A percentile compares a stretch with the other conserved stretches of the same genome.
Conservation (phyloP, 106 monocot species). For the Cymbidium sinense region DNA sequence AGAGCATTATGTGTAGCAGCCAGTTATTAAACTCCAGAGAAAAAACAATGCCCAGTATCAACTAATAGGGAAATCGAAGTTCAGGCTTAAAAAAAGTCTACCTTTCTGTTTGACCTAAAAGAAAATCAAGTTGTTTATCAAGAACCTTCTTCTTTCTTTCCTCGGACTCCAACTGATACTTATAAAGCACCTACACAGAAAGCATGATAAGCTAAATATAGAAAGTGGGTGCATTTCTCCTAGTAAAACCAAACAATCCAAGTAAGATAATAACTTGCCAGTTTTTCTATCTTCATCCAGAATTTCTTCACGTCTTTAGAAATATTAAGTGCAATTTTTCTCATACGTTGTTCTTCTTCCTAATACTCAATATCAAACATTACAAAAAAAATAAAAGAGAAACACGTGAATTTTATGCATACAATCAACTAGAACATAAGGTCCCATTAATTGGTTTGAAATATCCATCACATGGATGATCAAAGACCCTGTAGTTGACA, state of each 20-base stretch:
- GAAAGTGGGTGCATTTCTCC: background rate
- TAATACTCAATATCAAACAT: constrained; percentile 9
- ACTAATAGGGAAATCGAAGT: background rate
- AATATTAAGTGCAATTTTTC: constrained; percentile 83
- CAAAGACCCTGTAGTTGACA: background rate
- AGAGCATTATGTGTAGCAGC: too few species aligned
- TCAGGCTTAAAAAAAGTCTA: background rate
- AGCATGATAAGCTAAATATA: background rate
- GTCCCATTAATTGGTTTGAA: background rate
- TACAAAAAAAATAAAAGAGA: constrained; percentile 5
- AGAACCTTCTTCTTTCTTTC: constrained; percentile 95
- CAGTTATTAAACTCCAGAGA: background rate
- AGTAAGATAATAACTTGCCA: constrained; percentile 40
- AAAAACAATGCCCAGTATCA: background rate
- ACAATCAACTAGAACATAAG: background rate
- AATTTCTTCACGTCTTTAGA: constrained; percentile 99
- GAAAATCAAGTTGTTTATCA: constrained; percentile 98
- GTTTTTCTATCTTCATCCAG: constrained; percentile 95
- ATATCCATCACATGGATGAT: background rate
- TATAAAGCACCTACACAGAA: constrained; percentile 74
- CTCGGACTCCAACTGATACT: constrained; percentile 87
- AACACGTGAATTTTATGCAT: background rate
- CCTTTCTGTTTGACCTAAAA: constrained; percentile 99
- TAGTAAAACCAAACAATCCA: background rate
- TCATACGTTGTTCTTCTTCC: constrained; percentile 90